A percentile compares a stretch with the other conserved stretches of the same genome.
phyloP scores from a whole-genome alignment of 2,329 filamentous ascomycete genomes.

The Trichophyton equinum region DNA sequence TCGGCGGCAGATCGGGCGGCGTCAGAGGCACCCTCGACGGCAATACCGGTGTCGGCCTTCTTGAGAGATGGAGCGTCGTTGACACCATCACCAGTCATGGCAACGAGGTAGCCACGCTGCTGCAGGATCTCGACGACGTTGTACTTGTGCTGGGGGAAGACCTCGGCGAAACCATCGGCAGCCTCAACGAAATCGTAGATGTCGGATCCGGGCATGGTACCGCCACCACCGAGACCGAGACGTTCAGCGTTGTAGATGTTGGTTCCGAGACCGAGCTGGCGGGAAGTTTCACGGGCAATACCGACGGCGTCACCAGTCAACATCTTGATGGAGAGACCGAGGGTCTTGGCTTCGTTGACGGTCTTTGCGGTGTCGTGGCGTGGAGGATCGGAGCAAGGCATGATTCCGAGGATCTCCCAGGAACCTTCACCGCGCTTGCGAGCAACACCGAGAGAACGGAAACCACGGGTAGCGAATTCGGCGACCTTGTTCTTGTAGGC shows the following conservation, averaged over 20 bases:
- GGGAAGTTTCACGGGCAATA: conserved; percentile 82
- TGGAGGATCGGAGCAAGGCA: conserved; percentile 86
- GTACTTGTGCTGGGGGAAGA: conserved; percentile 93
- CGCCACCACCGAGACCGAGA: conserved; percentile 76
- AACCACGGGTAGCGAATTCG: conserved; percentile 84
- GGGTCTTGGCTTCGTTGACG: conserved; percentile 74
- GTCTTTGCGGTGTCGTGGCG: conserved; percentile 84
- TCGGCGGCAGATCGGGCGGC: conserved; percentile 83
- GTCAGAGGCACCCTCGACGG: conserved; percentile 82
- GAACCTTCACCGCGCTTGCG: conserved; percentile 69
- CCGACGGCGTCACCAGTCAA: conserved; percentile 89
- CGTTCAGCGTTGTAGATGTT: conserved; percentile 92
- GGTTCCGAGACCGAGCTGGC: conserved; percentile 79
- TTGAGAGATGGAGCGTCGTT: conserved; percentile 88
- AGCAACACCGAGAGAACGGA: conserved; percentile 85
- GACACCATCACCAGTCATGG: conserved; percentile 93
- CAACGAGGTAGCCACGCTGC: conserved; percentile 84
- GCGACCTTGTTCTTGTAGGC: conserved; percentile 88
- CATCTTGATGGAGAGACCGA: conserved; percentile 91
- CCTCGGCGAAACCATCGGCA: conserved; percentile 87
- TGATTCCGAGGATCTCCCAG: conserved; percentile 90
- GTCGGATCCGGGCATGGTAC: conserved; percentile 86
- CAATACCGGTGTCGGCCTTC: conserved; percentile 94
- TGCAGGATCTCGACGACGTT: conserved; percentile 87
- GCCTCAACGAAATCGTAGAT: conserved; percentile 93